These are phyloP conservation scores for Coniochaeta prunicola DNA, from an alignment of 2,329 filamentous ascomycete species.

Conservation along the genomic window DNA sequence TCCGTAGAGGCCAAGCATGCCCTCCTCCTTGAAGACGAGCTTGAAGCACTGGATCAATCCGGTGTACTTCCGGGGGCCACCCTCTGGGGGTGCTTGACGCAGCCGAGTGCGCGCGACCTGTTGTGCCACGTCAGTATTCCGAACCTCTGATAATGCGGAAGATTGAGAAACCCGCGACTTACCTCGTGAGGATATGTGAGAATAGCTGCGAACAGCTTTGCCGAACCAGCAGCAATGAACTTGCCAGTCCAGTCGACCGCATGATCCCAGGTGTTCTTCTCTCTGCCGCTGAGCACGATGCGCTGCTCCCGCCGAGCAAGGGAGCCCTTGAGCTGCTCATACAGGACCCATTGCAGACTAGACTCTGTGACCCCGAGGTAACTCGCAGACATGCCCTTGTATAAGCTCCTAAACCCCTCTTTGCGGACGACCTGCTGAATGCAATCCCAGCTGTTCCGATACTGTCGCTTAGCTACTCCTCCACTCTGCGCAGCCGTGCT, in stretches of 20 bases:
- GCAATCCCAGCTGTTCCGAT: constrained; percentile 85
- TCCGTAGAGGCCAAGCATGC: constrained; percentile 78
- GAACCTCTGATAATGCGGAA: not conserved
- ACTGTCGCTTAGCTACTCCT: constrained; percentile 53
- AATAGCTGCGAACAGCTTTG: constrained; percentile 79
- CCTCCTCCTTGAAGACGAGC: constrained; percentile 82
- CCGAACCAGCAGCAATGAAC: constrained; percentile 68
- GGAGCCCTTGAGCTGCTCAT: constrained; percentile 83
- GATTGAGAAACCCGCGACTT: constrained; percentile 16
- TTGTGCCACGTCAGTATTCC: constrained; percentile 7
- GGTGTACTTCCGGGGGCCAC: constrained; percentile 74
- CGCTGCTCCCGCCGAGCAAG: constrained; percentile 57
- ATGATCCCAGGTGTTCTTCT: constrained; percentile 64
- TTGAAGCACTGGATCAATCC: constrained; percentile 84
- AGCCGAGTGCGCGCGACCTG: constrained; percentile 76
- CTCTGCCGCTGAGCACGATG: constrained; percentile 49
- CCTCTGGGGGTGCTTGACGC: constrained; percentile 71
- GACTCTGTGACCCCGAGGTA: constrained; percentile 88
- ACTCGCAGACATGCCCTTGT: constrained; percentile 84
- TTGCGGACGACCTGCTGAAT: constrained; percentile 71
- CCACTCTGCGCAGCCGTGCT: constrained; percentile 59
- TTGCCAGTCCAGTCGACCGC: constrained; percentile 74
- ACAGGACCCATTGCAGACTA: constrained; percentile 88
- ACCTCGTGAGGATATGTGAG: constrained; percentile 92
- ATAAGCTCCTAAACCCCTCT: constrained; percentile 76